A percentile compares a stretch with the other conserved stretches of the same genome.
phyloP scores from a whole-genome alignment of 1,284 basidiomycete genomes.

The Leccinum subrobustum region DNA sequence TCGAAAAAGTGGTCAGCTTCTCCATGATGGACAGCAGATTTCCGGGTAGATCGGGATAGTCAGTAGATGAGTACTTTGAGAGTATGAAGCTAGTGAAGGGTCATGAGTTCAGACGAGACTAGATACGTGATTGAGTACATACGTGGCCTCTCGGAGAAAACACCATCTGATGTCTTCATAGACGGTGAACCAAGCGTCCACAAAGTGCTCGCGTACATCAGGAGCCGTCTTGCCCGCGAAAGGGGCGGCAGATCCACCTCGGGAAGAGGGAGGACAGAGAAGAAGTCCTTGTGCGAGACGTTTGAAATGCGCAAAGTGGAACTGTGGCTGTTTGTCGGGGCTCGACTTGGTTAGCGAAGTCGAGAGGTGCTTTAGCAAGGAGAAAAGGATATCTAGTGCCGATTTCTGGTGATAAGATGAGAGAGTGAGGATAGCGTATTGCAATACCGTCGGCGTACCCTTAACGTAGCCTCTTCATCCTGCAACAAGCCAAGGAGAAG shows the following conservation, averaged over 20 bases:
- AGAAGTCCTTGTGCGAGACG: constrained; percentile 63
- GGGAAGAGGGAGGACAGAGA: constrained; percentile 55
- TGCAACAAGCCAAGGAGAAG: constrained; percentile 69
- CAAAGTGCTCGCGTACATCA: constrained; percentile 65
- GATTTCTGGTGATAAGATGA: constrained; percentile 52
- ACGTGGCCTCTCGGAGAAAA: constrained; percentile 86
- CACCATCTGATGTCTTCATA: constrained; percentile 93
- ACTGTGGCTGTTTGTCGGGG: constrained; percentile 49
- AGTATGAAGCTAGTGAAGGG: constrained; percentile 19
- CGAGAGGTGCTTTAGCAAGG: constrained; percentile 77
- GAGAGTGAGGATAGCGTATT: constrained; percentile 5
- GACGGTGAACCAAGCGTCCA: constrained; percentile 72
- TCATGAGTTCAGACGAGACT: constrained; percentile 2
- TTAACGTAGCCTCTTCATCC: constrained; percentile 65
- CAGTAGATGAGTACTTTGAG: constrained; percentile 24
- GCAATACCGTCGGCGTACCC: constrained; percentile 41
- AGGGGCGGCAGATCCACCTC: constrained; percentile 26
- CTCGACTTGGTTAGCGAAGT: constrained; percentile 51
- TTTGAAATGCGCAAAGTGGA: constrained; percentile 69
- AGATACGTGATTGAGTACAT: constrained; percentile 29
- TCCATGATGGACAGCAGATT: constrained; percentile 82
- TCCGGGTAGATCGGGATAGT: constrained; percentile 44
- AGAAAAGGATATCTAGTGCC: constrained; percentile 77
- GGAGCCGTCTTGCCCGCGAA: constrained; percentile 43
- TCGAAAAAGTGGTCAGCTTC: constrained; percentile 81